Evolutionary conservation across 2,329 filamentous ascomycete species (phyloP).

Genomic region (Rachicladosporium sp.): DNA sequence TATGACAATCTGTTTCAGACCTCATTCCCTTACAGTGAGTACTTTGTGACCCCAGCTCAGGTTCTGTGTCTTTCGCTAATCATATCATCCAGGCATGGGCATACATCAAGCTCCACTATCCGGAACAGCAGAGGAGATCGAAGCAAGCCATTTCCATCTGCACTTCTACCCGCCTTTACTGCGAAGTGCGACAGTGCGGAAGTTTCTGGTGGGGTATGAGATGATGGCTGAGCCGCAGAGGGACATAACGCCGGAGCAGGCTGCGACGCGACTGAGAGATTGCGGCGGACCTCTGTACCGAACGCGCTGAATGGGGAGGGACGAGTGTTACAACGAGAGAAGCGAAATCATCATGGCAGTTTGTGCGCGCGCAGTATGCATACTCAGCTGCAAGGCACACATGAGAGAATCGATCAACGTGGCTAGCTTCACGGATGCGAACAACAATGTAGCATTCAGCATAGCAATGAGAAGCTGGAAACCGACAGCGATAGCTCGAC

Average conservation of each 20-base stretch:
- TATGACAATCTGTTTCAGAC: conserved; percentile 98
- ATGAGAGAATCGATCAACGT: no score
- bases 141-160: conserved; percentile 84
- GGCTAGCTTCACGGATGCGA: no score
- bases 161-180: conserved; percentile 95
- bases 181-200: conserved; percentile 82
- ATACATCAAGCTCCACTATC: conserved; percentile 88
- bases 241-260: conserved; percentile 95
- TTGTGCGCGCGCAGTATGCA: no score
- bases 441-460: no score
- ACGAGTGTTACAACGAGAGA: no score
- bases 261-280: conserved; percentile 60
- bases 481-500: no score
- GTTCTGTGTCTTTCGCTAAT: conserved; percentile 11
- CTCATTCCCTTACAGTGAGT: conserved; percentile 80
- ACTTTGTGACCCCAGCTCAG: no score
- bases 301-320: conserved; percentile 21
- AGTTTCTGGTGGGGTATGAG: conserved; percentile 95
- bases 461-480: no score
- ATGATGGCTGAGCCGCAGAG: conserved; percentile 95
- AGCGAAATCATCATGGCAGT: no score
- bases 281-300: conserved; percentile 82
- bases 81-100: conserved; percentile 54
- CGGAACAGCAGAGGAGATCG: conserved; percentile 68
- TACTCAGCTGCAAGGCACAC: no score